A percentile compares a stretch with the other conserved stretches of the same genome.
phyloP scores from a whole-genome alignment of 192 early-diverging fungal genomes.

The Umbelopsis vinacea region DNA sequence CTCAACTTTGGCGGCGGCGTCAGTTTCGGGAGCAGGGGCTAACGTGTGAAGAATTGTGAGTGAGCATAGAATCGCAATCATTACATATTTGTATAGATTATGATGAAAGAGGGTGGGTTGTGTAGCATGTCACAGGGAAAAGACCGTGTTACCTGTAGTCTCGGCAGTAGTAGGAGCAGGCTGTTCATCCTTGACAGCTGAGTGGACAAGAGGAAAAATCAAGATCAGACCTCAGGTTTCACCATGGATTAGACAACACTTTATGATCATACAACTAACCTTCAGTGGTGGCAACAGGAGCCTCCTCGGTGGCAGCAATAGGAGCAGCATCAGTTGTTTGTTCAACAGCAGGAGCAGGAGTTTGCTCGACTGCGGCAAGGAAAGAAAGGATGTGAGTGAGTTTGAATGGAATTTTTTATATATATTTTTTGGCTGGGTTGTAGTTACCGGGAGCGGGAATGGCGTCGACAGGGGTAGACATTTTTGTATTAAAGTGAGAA shows the following conservation, averaged over 20 bases:
- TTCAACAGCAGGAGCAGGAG: slow-evolving; percentile 5
- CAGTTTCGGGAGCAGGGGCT: slow-evolving; percentile 1
- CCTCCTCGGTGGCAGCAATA: background rate
- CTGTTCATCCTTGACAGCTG: slow-evolving; percentile 20
- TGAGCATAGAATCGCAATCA: no score
- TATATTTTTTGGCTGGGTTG: background rate
- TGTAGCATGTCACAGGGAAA: background rate
- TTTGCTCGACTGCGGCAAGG: background rate
- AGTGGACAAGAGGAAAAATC: background rate
- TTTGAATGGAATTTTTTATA: background rate
- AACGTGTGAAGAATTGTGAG: no score
- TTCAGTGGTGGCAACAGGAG: slow-evolving; percentile 17
- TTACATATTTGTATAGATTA: background rate
- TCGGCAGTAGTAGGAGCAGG: slow-evolving; percentile 3
- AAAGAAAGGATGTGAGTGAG: background rate
- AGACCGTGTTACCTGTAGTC: slow-evolving; percentile 20
- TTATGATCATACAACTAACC: background rate
- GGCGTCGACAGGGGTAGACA: slow-evolving; percentile 5
- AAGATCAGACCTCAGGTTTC: background rate
- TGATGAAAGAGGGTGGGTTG: background rate
- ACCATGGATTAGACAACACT: background rate
- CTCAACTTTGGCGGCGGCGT: background rate
- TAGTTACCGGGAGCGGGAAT: slow-evolving; percentile 1
- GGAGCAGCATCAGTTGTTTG: background rate
- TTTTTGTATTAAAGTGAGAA: background rate